Conservation (phyloP, 495 filamentous ascomycete genomes). For the Sabuloglossum arenarium region DNA sequence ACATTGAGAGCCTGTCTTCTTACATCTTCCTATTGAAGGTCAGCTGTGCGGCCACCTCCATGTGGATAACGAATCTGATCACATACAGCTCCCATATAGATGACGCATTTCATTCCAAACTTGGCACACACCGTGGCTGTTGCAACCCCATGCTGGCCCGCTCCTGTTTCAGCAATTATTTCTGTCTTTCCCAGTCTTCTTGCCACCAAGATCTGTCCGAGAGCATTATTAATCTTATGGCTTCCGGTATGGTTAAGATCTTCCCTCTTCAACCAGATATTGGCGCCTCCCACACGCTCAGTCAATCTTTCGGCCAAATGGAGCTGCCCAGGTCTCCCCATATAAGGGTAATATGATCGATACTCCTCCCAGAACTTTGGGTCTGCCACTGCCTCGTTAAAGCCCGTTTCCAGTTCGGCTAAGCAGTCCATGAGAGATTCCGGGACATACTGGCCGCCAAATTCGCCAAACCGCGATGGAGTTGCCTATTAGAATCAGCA, state of each 20-base stretch:
- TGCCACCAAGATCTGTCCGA: slow-evolving; percentile 76
- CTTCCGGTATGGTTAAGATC: slow-evolving; percentile 64
- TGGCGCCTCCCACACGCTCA: slow-evolving; percentile 70
- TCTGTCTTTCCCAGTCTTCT: slow-evolving; percentile 67
- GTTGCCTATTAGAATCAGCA: slow-evolving; percentile 19
- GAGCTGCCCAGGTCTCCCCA: slow-evolving; percentile 82
- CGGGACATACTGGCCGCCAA: slow-evolving; percentile 96
- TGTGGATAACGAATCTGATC: neutral
- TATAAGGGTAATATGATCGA: slow-evolving; percentile 90
- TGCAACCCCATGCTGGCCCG: slow-evolving; percentile 92
- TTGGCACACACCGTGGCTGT: slow-evolving; percentile 92
- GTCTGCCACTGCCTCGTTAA: slow-evolving; percentile 66
- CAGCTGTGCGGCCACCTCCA: neutral
- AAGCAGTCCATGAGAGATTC: slow-evolving; percentile 97
- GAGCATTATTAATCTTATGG: slow-evolving; percentile 95
- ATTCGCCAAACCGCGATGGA: slow-evolving; percentile 83
- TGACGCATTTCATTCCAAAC: slow-evolving; percentile 86
- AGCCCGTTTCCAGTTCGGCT: slow-evolving; percentile 76
- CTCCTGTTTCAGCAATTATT: slow-evolving; percentile 90
- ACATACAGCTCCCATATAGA: slow-evolving; percentile 73
- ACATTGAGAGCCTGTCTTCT: slow-evolving; percentile 86
- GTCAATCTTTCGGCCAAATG: slow-evolving; percentile 79
- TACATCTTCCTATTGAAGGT: slow-evolving; percentile 46
- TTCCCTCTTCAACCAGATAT: slow-evolving; percentile 89
- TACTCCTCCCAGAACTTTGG: slow-evolving; percentile 94